Base-by-base conservation (phyloP, 164 flowering plant species). In the Houttuynia cordata region DNA sequence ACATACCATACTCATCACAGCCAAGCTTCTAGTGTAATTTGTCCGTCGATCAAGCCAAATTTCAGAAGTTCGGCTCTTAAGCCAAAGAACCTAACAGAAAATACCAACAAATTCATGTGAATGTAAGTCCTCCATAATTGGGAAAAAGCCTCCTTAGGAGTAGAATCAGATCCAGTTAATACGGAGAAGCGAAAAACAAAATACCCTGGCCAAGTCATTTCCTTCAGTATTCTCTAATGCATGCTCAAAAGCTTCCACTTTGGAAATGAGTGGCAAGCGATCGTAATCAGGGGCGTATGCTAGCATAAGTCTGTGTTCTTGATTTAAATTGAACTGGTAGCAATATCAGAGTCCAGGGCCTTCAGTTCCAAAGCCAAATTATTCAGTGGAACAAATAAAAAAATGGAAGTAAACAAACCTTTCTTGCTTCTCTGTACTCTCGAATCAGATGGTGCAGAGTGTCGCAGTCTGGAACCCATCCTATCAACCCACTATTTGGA, bases 1-100 rank as follows among this genome's bases (percentile, higher is more conserved):
- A 51, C 75, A 57, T 83, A 93, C 99, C 99, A 94, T 94, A 73
- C 99, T 94, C 99, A 94, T 94, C 51, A 94, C 99, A 60, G 99
- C 99, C 71, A 94, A 82, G 73, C 99, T 94, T 78, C 99, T 80
- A 4, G 99, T 91, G 67, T 88, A 94, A 70, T 94, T 91, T 23
- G 99, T 94, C 71, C 99, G 80, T 61, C 97, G 84, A 73, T 85
- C 93, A 21, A 94, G 75, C 99, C 99, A 94, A 51, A 91, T 78
- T 75, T 94, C 99, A 58, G 99, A 94, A 50, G 99, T 86, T 47
- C 96, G 91, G 71, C 99, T 91, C 74, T 94, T 94, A 62, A 91
- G 76, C 99, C 99, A 94, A 12, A 94, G 91, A 17, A 94, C 93
- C 99, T 94, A 19, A 9, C 21, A 47, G 4, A 54, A 54, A 24